Evolutionary conservation across 495 filamentous ascomycete species (phyloP), one percentile per base, ranked within the genome.

Genomic region (Aspergillus affinis): DNA sequence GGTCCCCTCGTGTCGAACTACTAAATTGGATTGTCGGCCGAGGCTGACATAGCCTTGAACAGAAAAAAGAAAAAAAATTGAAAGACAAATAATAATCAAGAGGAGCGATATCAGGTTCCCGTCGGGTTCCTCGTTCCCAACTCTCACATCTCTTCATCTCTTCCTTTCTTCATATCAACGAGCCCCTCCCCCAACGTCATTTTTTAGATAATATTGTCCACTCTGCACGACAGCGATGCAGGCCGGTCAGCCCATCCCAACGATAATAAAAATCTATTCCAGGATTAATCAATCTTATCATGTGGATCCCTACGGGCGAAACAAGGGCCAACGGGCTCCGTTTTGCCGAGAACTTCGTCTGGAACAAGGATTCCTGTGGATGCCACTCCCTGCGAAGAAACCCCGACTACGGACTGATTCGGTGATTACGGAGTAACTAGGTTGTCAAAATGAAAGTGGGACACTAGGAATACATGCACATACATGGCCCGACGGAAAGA

Each of bases 241-340:
- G 15, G 8, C 36, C 12, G 13, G 36, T 10, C 8, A 41, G 36
- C 9, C 36, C 12, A 5, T 15, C 4, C 18, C 0, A 2, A 41
- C 19, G 58, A 49, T 44, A 51, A 44, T 41, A 60, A 59, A 59
- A 55, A 45, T 18, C 45, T 51, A 46, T 49, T 49, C 23, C 18
- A 23, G 59, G 59, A 41, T 41, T 51, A 63, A 64, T 64, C 61
- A 66, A 69, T 66, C 63, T 69, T 69, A 69, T 69, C 66, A 62
- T 65, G 66, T 69, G 66, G 66, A 65, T 62, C 66, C 36, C 18
- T 55, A 51, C 49, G 23, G 18, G 44, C 32, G 47, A 49, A 21
- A 27, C 12, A 9, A 57, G 57, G 51, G 41, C 36, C 46, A 41
- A 6, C 12, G 20, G 29, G 21, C 48, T 61, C 54, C 59, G 26